phyloP scores from a whole-genome alignment of 345 rosid genomes.

The Linum lewisii region DNA sequence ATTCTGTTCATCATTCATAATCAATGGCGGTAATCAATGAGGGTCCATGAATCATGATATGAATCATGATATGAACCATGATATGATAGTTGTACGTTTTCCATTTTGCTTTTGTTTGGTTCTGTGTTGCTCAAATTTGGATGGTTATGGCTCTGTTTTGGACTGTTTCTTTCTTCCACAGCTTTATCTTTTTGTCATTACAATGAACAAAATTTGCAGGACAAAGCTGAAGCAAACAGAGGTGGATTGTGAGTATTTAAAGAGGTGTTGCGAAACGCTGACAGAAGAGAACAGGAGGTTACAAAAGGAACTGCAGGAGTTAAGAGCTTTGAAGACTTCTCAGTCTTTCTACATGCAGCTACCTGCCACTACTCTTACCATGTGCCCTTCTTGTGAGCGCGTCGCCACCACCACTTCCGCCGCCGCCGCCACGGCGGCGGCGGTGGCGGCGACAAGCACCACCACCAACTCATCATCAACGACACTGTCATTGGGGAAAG shows the following conservation, averaged over 20 bases:
- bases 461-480: constrained; percentile 7
- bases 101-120: too few species aligned
- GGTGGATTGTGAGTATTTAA: constrained; percentile 3
- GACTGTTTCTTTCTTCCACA: neutral
- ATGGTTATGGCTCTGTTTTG: neutral
- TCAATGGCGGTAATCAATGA: too few species aligned
- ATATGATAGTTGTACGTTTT: neutral
- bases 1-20: neutral
- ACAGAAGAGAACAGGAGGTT: constrained; percentile 9
- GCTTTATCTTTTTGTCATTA: too few species aligned
- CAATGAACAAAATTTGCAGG: too few species aligned
- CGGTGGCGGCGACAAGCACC: neutral
- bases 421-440: constrained; percentile 2
- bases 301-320: constrained; percentile 6
- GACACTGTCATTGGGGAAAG: constrained; percentile 19
- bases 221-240: constrained; percentile 6
- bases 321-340: constrained; percentile 74
- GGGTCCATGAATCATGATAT: too few species aligned
- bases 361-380: constrained; percentile 98
- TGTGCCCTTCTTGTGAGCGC: constrained; percentile 99
- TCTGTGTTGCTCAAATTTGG: neutral
- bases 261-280: constrained; percentile 3
- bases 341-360: constrained; percentile 90
- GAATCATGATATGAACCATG: too few species aligned
- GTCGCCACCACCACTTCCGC: constrained; percentile 52